phyloP scores from a whole-genome alignment of 2,329 filamentous ascomycete species.

The Fusarium sarcochroum region DNA sequence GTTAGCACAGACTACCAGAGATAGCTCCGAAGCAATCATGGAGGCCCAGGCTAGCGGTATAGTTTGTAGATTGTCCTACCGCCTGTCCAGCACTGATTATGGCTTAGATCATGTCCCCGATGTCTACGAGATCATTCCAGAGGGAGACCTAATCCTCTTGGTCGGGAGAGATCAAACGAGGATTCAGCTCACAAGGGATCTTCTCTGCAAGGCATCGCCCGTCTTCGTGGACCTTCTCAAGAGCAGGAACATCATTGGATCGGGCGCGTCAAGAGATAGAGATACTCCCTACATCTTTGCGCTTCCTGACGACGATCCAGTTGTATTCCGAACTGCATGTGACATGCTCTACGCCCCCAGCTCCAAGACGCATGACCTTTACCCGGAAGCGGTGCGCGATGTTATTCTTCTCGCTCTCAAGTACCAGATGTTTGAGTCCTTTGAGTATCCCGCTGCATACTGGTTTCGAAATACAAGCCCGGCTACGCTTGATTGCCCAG shows the following conservation, averaged over 20 bases:
- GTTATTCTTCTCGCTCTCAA: background rate
- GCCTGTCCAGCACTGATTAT: background rate
- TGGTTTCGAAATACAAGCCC: background rate
- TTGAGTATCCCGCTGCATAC: background rate
- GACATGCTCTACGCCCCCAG: conserved; percentile 1
- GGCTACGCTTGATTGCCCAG: background rate
- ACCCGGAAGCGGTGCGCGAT: background rate
- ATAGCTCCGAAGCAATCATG: background rate
- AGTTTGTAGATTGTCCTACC: too few species aligned
- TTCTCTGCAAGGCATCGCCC: background rate
- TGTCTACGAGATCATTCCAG: background rate
- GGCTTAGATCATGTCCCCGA: background rate
- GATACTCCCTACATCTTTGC: background rate
- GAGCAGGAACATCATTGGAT: background rate
- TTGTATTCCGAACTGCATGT: background rate
- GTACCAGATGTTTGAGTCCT: background rate
- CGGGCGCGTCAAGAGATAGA: too few species aligned
- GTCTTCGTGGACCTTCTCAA: background rate
- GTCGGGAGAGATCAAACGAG: background rate
- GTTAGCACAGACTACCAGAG: background rate
- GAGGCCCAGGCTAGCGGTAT: background rate
- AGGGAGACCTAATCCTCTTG: background rate
- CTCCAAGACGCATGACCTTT: background rate
- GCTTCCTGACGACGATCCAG: background rate
- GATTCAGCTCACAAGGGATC: background rate